Conservation (phyloP, 192 early-diverging fungal genomes). For the Chytriomyces sp. region DNA sequence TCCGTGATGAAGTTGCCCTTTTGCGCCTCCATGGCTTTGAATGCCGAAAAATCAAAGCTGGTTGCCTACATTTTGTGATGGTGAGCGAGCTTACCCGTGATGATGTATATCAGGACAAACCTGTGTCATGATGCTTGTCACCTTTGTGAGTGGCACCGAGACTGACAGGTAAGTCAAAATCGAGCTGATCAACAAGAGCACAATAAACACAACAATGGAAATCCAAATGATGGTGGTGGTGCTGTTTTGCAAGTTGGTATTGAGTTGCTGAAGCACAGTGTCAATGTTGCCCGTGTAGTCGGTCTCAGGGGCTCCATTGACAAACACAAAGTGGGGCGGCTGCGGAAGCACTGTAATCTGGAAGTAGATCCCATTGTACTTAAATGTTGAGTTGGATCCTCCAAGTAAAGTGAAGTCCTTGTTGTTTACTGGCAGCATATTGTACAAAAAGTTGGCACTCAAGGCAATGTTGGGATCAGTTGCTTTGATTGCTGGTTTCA, state of each 20-base stretch:
- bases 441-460: neutral
- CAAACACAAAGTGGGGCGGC: neutral
- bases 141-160: neutral
- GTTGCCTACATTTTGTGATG: neutral
- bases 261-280: neutral
- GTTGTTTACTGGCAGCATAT: neutral
- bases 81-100: neutral
- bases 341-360: neutral
- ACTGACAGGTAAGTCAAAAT: neutral
- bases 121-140: neutral
- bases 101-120: neutral
- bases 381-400: neutral
- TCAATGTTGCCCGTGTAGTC: slow-evolving; percentile 1
- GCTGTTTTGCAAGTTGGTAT: neutral
- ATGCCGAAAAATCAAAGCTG: neutral
- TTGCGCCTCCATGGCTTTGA: neutral
- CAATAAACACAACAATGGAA: neutral
- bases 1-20: slow-evolving; percentile 2
- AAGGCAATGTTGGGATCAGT: neutral
- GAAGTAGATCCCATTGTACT: neutral
- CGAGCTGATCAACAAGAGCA: neutral
- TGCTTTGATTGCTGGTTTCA: neutral
- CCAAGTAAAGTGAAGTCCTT: neutral
- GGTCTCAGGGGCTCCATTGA: neutral
- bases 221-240: neutral